phyloP scores from a whole-genome alignment of 2,329 filamentous ascomycete genomes.

The Fusarium fracticaudum region DNA sequence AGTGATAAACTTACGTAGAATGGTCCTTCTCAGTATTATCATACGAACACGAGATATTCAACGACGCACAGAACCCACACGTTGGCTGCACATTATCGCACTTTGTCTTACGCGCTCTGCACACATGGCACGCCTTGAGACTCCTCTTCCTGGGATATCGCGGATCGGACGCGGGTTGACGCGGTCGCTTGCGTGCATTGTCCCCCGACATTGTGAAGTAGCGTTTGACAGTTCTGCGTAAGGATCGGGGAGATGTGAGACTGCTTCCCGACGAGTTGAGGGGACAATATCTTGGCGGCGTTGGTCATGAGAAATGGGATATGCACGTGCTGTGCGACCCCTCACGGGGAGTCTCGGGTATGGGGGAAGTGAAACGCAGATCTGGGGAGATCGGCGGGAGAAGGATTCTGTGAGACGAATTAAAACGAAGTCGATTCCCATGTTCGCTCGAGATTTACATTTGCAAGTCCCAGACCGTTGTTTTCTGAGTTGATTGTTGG shows the following conservation, averaged over 20 bases:
- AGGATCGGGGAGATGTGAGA: slow-evolving; percentile 29
- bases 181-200: slow-evolving; percentile 23
- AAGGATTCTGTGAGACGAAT: background rate
- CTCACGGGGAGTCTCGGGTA: slow-evolving; percentile 35
- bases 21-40: slow-evolving; percentile 41
- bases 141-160: slow-evolving; percentile 47
- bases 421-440: background rate
- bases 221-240: background rate
- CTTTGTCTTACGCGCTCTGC: slow-evolving; percentile 50
- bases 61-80: slow-evolving; percentile 49
- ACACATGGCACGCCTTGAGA: slow-evolving; percentile 49
- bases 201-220: background rate
- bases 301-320: background rate
- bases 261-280: slow-evolving; percentile 14
- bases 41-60: slow-evolving; percentile 48
- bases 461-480: background rate
- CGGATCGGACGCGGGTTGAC: slow-evolving; percentile 26
- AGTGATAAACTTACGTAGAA: slow-evolving; percentile 34
- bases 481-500: background rate
- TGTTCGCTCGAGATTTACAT: background rate
- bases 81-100: slow-evolving; percentile 51
- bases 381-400: background rate
- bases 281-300: slow-evolving; percentile 3
- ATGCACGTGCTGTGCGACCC: slow-evolving; percentile 6
- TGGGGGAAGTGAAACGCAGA: background rate